Evolutionary conservation across 441 rosid species (phyloP), one percentile per base, ranked within the genome.

Genomic region (Syzygium malaccense): DNA sequence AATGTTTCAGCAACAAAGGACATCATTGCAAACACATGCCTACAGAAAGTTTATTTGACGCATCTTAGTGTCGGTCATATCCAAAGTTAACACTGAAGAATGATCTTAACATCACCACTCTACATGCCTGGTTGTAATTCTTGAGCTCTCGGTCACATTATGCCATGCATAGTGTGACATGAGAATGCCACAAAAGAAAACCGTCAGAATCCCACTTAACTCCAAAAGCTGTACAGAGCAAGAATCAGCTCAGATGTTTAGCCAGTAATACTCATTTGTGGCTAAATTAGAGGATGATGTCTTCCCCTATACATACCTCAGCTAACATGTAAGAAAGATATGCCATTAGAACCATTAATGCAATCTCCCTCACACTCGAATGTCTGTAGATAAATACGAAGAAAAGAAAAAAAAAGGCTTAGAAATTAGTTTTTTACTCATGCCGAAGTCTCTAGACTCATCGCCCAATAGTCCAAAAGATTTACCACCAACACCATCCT

Each of bases 141-240:
- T 94, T 15, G 98, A 96, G 90, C 94, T 91, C 92, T 95, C 97
- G 0, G 99, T 95, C 89, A 97, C 94, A n/a, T 97, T 97, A 91
- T 97, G 94, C 93, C 97, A 96, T 28, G 98, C 95, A 89, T 97
- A 96, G 91, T 96, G 98, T 6, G 98, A 97, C 99, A 96, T 96
- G 68, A 96, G 89, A 90, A 96, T 94, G 32, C 99, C 98, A 87
- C 97, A 96, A 90, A 97, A 95, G 98, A 96, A 97, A 85, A 97
- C 98, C 1, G 98, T 95, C 86, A 96, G 97, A 88, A 97, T 96
- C 85, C 99, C 99, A 86, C 99, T 96, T 87, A 97, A 92, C 57
- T 93, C 93, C 86, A 95, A 92, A 90, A 96, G 94, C 99, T 96
- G 93, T 93, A 94, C 26, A 86, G 85, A 18, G 53, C 66, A 88